A percentile compares a stretch with the other conserved stretches of the same genome.
Conservation (phyloP, 768 basidiomycete genomes). For the Artomyces pyxidatus region DNA sequence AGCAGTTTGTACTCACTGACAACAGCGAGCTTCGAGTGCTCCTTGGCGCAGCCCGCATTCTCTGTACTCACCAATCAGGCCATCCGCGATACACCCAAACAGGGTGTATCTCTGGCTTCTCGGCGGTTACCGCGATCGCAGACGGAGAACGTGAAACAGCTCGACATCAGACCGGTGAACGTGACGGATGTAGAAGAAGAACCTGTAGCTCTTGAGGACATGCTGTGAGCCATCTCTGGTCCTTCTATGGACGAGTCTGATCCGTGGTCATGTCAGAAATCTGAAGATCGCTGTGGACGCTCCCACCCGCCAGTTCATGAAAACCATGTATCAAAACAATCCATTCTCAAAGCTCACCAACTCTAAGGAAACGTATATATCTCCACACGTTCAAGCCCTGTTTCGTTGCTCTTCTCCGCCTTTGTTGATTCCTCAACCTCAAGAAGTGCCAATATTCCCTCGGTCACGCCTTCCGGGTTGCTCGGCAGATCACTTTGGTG, state of each 20-base stretch:
- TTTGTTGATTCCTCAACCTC: not conserved
- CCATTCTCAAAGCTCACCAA: not conserved
- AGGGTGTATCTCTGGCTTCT: too few relatives aligned
- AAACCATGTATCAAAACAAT: too few relatives aligned
- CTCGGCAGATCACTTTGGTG: not conserved
- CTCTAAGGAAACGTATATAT: not conserved
- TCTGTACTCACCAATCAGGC: not conserved
- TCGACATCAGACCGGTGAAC: too few relatives aligned
- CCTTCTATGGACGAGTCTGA: too few relatives aligned
- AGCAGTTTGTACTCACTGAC: not conserved
- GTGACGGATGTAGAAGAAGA: too few relatives aligned
- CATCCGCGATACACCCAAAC: not conserved
- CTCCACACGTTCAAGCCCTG: not conserved
- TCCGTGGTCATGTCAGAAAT: too few relatives aligned
- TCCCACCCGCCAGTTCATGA: too few relatives aligned
- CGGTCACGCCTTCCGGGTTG: not conserved
- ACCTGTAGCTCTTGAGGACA: too few relatives aligned
- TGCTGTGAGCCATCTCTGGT: too few relatives aligned
- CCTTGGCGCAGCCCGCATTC: conserved; percentile 2
- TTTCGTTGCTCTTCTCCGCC: not conserved
- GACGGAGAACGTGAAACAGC: too few relatives aligned
- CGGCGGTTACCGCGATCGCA: too few relatives aligned
- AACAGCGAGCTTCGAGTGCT: not conserved
- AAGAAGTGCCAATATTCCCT: not conserved
- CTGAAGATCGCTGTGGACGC: too few relatives aligned